These are phyloP conservation scores for Starmera stellimalicola DNA, from an alignment of 1,139 yeast genomes.

Conservation along the genomic window DNA sequence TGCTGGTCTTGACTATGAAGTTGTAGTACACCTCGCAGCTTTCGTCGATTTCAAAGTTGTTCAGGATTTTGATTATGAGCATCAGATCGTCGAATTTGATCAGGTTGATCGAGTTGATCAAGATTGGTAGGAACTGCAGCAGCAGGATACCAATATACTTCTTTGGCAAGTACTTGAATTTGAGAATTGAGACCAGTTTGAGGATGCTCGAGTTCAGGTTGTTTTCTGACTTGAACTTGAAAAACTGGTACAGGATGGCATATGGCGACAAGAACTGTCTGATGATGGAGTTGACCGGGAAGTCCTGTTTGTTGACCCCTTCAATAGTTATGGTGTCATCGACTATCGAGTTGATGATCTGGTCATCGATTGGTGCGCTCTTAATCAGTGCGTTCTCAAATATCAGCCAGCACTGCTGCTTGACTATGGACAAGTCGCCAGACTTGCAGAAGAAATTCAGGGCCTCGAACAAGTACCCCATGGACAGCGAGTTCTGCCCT, in stretches of 20 bases:
- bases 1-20: constrained; percentile 2
- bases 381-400: constrained; percentile 55
- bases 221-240: constrained; percentile 22
- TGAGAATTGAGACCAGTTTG: constrained; percentile 43
- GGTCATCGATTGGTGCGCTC: constrained; percentile 46
- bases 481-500: constrained; percentile 21
- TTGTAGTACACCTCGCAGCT: constrained; percentile 14
- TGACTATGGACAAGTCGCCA: constrained; percentile 39
- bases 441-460: constrained; percentile 59
- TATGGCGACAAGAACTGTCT: constrained; percentile 67
- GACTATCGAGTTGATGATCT: constrained; percentile 44
- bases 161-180: constrained; percentile 57
- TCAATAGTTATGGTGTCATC: constrained; percentile 26
- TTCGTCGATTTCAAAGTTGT: constrained; percentile 27
- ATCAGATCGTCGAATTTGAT: constrained; percentile 30
- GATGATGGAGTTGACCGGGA: constrained; percentile 40
- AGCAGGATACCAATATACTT: constrained; percentile 39
- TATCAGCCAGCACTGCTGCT: constrained; percentile 34
- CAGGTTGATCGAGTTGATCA: constrained; percentile 23
- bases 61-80: constrained; percentile 38
- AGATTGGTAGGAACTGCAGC: constrained; percentile 36
- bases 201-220: constrained; percentile 23
- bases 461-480: constrained; percentile 47
- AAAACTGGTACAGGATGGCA: constrained; percentile 51
- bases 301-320: constrained; percentile 16